Evolutionary conservation across 768 basidiomycete genomes (phyloP).

Genomic region (Termitomyces bulborhizus): DNA sequence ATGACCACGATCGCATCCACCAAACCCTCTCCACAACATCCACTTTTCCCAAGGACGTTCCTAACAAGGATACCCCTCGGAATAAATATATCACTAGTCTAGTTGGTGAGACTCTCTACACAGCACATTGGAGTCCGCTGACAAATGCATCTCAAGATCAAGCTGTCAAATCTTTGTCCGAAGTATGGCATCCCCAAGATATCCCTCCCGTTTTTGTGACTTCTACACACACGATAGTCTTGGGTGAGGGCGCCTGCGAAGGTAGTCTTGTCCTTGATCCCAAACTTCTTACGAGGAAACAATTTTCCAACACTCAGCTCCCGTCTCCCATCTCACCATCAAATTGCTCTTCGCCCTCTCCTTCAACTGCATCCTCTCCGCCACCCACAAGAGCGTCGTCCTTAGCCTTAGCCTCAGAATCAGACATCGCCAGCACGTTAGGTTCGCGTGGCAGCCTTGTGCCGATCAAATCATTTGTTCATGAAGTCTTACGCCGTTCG

Average conservation of each 20-base stretch:
- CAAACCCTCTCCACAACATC: constrained; percentile 17
- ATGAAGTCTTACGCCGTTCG: constrained; percentile 83
- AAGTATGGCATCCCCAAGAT: constrained; percentile 77
- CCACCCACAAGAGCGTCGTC: constrained; percentile 11
- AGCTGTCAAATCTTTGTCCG: constrained; percentile 69
- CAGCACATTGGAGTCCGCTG: constrained; percentile 6
- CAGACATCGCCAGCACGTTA: constrained; percentile 9
- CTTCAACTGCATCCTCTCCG: constrained; percentile 20
- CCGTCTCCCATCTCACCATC: constrained; percentile 51
- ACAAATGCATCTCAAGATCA: constrained; percentile 48
- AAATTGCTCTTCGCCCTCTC: constrained; percentile 26
- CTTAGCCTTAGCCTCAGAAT: constrained; percentile 16
- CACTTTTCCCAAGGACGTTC: constrained; percentile 25
- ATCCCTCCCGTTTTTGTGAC: constrained; percentile 52
- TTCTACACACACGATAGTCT: constrained; percentile 23
- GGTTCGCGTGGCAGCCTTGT: constrained; percentile 34
- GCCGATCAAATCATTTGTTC: constrained; percentile 74
- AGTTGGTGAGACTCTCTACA: constrained; percentile 51
- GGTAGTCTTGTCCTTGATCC: constrained; percentile 9
- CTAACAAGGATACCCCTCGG: constrained; percentile 34
- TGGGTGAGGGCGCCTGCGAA: constrained; percentile 14
- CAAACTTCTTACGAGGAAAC: constrained; percentile 7
- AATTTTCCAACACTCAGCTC: constrained; percentile 33
- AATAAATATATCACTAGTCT: constrained; percentile 64
- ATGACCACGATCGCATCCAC: constrained; percentile 25